These are phyloP conservation scores for Pseudonectria buxi DNA, from an alignment of 2,329 filamentous ascomycete species.

Conservation along the genomic window DNA sequence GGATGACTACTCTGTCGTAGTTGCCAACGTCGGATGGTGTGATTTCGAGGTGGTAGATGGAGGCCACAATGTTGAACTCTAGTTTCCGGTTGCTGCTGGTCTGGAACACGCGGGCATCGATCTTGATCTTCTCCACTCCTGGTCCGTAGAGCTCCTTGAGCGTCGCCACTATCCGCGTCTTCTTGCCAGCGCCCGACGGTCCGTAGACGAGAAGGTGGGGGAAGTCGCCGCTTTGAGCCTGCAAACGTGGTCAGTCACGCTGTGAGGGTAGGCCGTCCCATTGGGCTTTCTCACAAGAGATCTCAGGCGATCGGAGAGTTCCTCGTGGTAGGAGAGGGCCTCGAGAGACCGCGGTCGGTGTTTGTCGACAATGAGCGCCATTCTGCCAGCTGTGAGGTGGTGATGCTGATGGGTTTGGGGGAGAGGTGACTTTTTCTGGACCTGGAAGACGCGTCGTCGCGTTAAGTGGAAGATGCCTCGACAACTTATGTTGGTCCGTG, in stretches of 20 bases:
- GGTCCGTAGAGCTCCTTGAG: constrained; percentile 92
- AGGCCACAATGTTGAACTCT: constrained; percentile 98
- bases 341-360: constrained; percentile 69
- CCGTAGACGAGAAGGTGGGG: constrained; percentile 96
- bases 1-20: constrained; percentile 92
- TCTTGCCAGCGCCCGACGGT: constrained; percentile 93
- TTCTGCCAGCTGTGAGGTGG: constrained; percentile 26
- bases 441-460: constrained; percentile 30
- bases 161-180: constrained; percentile 92
- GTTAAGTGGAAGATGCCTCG: constrained; percentile 28
- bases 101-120: constrained; percentile 94
- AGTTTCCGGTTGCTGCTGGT: constrained; percentile 94
- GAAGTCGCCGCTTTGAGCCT: constrained; percentile 97
- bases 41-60: constrained; percentile 96
- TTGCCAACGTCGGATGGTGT: constrained; percentile 95
- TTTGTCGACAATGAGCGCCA: constrained; percentile 67
- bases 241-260: constrained; percentile 6
- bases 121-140: constrained; percentile 99
- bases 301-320: constrained; percentile 78
- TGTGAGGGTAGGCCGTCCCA: constrained; percentile 13
- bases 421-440: constrained; percentile 15
- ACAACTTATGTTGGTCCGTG: constrained; percentile 16
- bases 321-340: constrained; percentile 75
- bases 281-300: constrained; percentile 69
- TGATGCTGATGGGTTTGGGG: constrained; percentile 8